phyloP scores from a whole-genome alignment of 805 yeast genomes.

The Grigorovia humatica region DNA sequence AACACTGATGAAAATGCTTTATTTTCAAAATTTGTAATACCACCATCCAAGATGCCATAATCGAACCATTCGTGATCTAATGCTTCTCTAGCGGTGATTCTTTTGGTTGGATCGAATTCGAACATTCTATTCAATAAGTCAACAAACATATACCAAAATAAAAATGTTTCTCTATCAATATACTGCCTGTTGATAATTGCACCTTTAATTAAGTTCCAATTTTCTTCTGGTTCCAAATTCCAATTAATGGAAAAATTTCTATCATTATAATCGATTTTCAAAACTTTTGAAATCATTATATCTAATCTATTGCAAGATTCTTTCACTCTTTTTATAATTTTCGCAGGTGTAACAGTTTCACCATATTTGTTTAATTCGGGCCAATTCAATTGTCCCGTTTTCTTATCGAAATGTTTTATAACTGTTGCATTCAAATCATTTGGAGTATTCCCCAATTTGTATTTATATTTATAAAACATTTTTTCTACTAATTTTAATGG shows the following conservation, averaged over 20 bases:
- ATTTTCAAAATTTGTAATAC: constrained; percentile 25
- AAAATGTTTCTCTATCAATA: constrained; percentile 48
- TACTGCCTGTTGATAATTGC: constrained; percentile 2
- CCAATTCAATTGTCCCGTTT: constrained; percentile 18
- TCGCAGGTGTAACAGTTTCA: constrained; percentile 20
- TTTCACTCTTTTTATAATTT: constrained; percentile 24
- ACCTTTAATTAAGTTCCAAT: constrained; percentile 19
- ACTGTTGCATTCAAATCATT: constrained; percentile 25
- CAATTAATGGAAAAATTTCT: constrained; percentile 22
- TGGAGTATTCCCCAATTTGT: constrained; percentile 26
- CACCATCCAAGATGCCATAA: constrained; percentile 49
- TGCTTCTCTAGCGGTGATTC: constrained; percentile 70
- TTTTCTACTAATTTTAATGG: constrained; percentile 29
- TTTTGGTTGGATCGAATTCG: constrained; percentile 57
- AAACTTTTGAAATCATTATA: constrained; percentile 19
- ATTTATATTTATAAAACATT: constrained; percentile 24
- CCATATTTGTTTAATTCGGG: constrained; percentile 23
- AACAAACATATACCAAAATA: constrained; percentile 74
- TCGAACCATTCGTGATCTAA: constrained; percentile 76
- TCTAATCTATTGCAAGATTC: constrained; percentile 24
- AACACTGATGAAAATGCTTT: neutral
- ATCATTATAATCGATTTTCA: constrained; percentile 21
- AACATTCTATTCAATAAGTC: constrained; percentile 60
- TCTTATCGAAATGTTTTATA: constrained; percentile 23
- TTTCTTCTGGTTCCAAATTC: constrained; percentile 23